Base-by-base conservation (phyloP, 2,329 filamentous ascomycete genomes). In the Fusarium sp. region DNA sequence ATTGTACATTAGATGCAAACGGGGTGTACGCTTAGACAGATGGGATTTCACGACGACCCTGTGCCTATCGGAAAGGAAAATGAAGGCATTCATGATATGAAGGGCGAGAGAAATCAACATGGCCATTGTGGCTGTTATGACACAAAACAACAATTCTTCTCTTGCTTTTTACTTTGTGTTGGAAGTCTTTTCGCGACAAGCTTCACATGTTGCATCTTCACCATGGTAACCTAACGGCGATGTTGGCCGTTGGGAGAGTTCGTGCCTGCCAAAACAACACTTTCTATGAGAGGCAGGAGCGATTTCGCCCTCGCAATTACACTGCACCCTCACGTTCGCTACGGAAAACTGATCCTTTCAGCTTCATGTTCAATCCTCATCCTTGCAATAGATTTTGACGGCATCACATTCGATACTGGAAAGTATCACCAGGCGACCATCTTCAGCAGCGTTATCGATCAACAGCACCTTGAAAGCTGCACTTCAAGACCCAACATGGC, bases 11-110 rank as follows among this genome's bases (percentile, higher is more conserved):
- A 79, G 78, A 72, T 73, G 68, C 67, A 69, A 47, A 59, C 58
- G 37, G 67, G 62, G 69, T 80, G 79, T 80, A 79, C 76, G 76
- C 75, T 75, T 79, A 79, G 72, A 73, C 61, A 69, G 65, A 70
- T 50, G 70, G 66, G 56, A 70, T 65, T 70, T 62, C 58, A 63
- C 47, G 30, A 63, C 63, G 47, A 60, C 68, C 61, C 63, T 69
- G 69, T 66, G 68, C 65, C 73, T 68, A 20, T 22, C 12, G 20
- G 43, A 15, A 27, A 47, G 35, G 35, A 14, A 35, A 37, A 15
- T 30, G 22, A 37, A 11, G 71, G 71, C 59, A 69, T 68, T 66
- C 50, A 76, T 69, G 71, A 77, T 78, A 68, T 62, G 47, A 54
- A 68, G 68, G 65, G 56, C 60, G 60, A 63, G 54, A 52, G 52